phyloP scores from a whole-genome alignment of 1,139 yeast genomes.

The Waltiozyma solani region DNA sequence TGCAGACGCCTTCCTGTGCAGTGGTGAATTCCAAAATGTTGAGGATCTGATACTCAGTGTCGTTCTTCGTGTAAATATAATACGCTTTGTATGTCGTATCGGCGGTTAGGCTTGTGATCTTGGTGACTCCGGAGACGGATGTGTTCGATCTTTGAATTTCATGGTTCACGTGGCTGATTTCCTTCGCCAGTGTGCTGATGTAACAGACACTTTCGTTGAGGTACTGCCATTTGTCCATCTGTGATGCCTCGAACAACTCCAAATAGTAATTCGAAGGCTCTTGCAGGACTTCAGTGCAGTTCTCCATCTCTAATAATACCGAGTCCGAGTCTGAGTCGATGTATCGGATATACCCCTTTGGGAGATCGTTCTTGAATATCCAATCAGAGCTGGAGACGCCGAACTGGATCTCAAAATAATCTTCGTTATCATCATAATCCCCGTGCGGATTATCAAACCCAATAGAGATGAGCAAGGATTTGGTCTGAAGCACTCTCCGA shows the following conservation, averaged over 20 bases:
- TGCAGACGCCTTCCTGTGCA: conserved; percentile 47
- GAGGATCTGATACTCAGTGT: conserved; percentile 32
- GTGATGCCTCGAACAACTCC: neutral
- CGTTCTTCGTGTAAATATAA: conserved; percentile 40
- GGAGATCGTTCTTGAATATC: neutral
- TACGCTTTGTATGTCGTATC: conserved; percentile 61
- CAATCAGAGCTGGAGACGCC: neutral
- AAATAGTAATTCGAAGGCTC: neutral
- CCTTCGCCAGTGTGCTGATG: neutral
- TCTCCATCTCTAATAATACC: neutral
- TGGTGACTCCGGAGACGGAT: neutral
- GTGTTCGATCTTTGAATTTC: neutral
- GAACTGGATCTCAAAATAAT: neutral
- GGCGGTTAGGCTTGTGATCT: conserved; percentile 37
- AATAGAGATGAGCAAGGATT: neutral
- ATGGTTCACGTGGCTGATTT: neutral
- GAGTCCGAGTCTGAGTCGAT: neutral
- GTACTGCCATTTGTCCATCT: neutral
- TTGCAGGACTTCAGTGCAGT: neutral
- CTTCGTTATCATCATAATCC: neutral
- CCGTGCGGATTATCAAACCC: neutral
- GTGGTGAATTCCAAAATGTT: conserved; percentile 53
- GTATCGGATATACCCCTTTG: neutral
- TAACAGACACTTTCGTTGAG: neutral
- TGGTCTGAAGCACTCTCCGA: neutral